Conservation (phyloP, 2,329 filamentous ascomycete species). For the Mariannaea sp. region DNA sequence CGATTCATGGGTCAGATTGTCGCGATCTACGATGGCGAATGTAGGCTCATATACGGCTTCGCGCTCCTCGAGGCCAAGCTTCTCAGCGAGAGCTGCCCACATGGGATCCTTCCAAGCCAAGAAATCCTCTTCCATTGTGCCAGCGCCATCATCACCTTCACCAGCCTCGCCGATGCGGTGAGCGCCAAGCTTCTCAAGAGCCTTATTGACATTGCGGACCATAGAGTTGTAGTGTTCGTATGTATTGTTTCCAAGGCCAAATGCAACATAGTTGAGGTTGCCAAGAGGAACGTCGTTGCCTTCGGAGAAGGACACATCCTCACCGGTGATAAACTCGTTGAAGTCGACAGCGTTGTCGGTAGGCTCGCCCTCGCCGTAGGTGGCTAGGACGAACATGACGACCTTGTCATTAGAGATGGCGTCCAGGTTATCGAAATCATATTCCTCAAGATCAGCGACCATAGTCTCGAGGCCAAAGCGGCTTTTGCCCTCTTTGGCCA, state of each 20-base stretch:
- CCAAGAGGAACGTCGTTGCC: constrained; percentile 73
- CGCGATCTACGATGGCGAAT: constrained; percentile 79
- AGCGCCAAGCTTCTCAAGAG: constrained; percentile 80
- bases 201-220: constrained; percentile 88
- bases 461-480: constrained; percentile 96
- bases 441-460: constrained; percentile 97
- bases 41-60: constrained; percentile 95
- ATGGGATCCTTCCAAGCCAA: constrained; percentile 99
- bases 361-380: constrained; percentile 97
- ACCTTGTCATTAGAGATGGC: constrained; percentile 87
- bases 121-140: constrained; percentile 99
- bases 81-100: constrained; percentile 84
- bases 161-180: constrained; percentile 84
- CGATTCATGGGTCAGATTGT: constrained; percentile 73
- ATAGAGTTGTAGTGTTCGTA: constrained; percentile 99
- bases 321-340: constrained; percentile 89
- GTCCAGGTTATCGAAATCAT: constrained; percentile 95
- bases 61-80: constrained; percentile 90
- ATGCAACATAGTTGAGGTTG: constrained; percentile 90
- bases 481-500: constrained; percentile 97
- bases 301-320: constrained; percentile 81
- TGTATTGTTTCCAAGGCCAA: constrained; percentile 97
- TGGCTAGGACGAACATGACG: constrained; percentile 93
- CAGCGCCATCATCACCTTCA: constrained; percentile 95
- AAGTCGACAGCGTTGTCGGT: constrained; percentile 99